Base-by-base conservation (phyloP, 2,329 filamentous ascomycete genomes). In the Rhynchosporium agropyri region DNA sequence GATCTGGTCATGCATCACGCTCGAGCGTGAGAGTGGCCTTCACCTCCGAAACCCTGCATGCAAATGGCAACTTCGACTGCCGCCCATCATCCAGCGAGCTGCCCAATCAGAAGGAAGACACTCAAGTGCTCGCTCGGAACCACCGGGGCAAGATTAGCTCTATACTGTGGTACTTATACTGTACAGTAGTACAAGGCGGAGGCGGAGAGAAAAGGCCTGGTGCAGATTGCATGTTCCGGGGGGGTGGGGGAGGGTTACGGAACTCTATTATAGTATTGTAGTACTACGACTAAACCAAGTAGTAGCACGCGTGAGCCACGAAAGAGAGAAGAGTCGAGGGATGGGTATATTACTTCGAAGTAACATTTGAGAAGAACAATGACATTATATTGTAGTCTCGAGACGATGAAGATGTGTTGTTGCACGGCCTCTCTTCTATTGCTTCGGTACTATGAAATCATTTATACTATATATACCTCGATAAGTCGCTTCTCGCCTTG, bases 1-100 rank as follows among this genome's bases (percentile, higher is more conserved):
- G 50, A 53, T 53, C 50, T 20, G n/a, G 33, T 33, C 15, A 54
- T 42, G 42, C 4, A 43, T 54, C 38, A 28, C n/a, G 51, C 33
- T 40, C 8, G 36, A 54, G 51, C 20, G 33, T 42, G 36, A 54
- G 3, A 38, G 51, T 54, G 36, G 38, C 33, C 36, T 26, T 54
- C 33, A 3, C n/a, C n/a, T 9, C 43, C 43, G 26, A 6, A 20
- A 40, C 50, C 50, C 50, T 54, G 33, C 6, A 36, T 15, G 8
- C 13, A 13, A 20, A 28, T 54, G 33, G 20, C 38, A 54, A 20
- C 33, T 29, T 42, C 36, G 42, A 54, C 33, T 54, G 51, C 36
- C 51, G 51, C 51, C 51, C 51, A 10, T 42, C 40, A 42, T 40
- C 33, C 20, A 20, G 20, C 51, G 33, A 29, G 33, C 33, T 20